A percentile compares a stretch with the other conserved stretches of the same genome.
phyloP scores from a whole-genome alignment of 805 yeast genomes.

The Yarrowia hollandica region DNA sequence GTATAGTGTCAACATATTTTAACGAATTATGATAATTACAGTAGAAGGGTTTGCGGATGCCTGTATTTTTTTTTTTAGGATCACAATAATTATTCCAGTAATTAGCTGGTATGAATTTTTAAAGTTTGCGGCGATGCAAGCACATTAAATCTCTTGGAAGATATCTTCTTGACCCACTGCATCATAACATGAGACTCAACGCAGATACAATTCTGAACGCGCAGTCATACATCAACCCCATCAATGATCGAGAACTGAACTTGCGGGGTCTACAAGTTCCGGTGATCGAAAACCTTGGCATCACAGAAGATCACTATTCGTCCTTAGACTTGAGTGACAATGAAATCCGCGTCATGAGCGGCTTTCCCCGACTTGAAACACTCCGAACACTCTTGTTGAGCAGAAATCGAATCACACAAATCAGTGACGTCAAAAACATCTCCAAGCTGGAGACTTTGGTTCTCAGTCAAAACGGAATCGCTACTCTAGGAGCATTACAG shows the following conservation, averaged over 20 bases:
- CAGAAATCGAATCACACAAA: slow-evolving; percentile 56
- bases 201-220: slow-evolving; percentile 52
- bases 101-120: not conserved
- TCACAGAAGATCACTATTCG: slow-evolving; percentile 48
- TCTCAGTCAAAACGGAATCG: slow-evolving; percentile 54
- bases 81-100: too few species aligned
- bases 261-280: slow-evolving; percentile 47
- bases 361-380: slow-evolving; percentile 49
- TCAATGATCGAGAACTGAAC: slow-evolving; percentile 46
- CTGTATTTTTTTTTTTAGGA: too few species aligned
- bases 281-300: slow-evolving; percentile 48
- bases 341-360: slow-evolving; percentile 56
- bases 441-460: slow-evolving; percentile 55
- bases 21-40: too few species aligned
- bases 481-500: slow-evolving; percentile 48
- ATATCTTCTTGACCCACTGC: not conserved
- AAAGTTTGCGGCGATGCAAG: slow-evolving; percentile 5
- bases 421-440: slow-evolving; percentile 42
- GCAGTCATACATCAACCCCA: slow-evolving; percentile 51
- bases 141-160: slow-evolving; percentile 5
- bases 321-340: slow-evolving; percentile 77
- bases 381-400: slow-evolving; percentile 59
- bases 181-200: slow-evolving; percentile 54
- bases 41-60: too few species aligned
- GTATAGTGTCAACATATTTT: too few species aligned